Evolutionary conservation across 1,284 basidiomycete genomes (phyloP).

Genomic region (Cerrena zonata): DNA sequence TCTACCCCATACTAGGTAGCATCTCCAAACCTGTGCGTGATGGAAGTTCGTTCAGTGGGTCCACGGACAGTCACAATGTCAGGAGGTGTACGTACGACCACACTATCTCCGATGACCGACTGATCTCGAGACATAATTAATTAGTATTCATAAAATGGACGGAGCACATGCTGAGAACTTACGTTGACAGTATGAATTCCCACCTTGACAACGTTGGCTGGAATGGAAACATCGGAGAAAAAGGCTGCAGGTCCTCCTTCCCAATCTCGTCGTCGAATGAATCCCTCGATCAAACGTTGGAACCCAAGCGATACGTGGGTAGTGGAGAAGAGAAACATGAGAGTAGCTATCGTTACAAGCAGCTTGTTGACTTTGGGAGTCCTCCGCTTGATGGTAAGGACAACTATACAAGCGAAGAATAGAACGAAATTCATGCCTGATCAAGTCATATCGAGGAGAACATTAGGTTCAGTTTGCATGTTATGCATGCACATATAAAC

Average conservation of each 20-base stretch:
- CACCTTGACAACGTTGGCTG: constrained; percentile 35
- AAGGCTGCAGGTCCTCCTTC: constrained; percentile 32
- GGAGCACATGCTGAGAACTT: too few species aligned
- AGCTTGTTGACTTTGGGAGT: constrained; percentile 27
- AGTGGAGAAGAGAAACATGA: constrained; percentile 34
- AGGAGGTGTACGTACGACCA: constrained; percentile 33
- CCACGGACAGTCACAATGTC: too few species aligned
- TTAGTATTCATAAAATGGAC: neutral
- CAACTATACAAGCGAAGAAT: constrained; percentile 31
- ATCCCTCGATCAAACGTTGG: constrained; percentile 33
- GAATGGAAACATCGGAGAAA: constrained; percentile 35
- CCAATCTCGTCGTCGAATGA: constrained; percentile 29
- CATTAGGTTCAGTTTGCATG: too few species aligned
- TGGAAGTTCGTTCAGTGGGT: too few species aligned
- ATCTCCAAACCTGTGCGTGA: constrained; percentile 32
- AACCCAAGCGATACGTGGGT: constrained; percentile 35
- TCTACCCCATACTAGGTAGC: constrained; percentile 33
- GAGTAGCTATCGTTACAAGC: constrained; percentile 28
- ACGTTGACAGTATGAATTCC: constrained; percentile 34
- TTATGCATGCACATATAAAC: neutral
- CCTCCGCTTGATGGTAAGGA: constrained; percentile 28
- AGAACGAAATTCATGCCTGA: constrained; percentile 34
- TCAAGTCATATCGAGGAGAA: too few species aligned
- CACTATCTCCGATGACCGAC: constrained; percentile 33
- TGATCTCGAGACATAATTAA: constrained; percentile 5